Percentiles rank a stretch among this genome's conserved stretches.
Evolutionary conservation across 305 asterid species (phyloP).

Genomic region (Solanum hybrid): DNA sequence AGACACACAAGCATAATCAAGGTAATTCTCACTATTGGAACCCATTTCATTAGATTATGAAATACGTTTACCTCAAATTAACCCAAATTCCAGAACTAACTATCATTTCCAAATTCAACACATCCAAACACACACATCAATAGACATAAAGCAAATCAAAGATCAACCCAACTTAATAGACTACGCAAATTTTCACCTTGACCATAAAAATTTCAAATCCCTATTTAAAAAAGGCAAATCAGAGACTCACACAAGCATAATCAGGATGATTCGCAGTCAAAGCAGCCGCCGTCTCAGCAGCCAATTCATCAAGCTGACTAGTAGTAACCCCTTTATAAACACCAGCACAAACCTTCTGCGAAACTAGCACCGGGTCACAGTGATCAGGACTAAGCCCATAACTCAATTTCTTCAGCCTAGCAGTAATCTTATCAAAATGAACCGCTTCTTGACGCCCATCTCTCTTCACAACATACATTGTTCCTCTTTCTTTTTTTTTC

Average conservation of each 20-base stretch:
- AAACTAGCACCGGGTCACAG: slow-evolving; percentile 78
- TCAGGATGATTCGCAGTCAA: slow-evolving; percentile 90
- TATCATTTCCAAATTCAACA: background rate
- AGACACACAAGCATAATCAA: background rate
- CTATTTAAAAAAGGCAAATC: background rate
- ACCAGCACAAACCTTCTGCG: slow-evolving; percentile 91
- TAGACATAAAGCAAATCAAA: background rate
- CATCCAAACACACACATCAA: background rate
- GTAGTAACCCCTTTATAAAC: slow-evolving; percentile 90
- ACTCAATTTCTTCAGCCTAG: slow-evolving; percentile 75
- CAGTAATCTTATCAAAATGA: slow-evolving; percentile 91
- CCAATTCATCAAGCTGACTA: slow-evolving; percentile 90
- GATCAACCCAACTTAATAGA: background rate
- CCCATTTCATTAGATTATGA: background rate
- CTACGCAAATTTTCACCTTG: background rate
- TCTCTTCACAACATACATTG: slow-evolving; percentile 90
- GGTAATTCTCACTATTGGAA: background rate
- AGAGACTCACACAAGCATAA: slow-evolving; percentile 72
- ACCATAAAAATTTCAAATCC: background rate
- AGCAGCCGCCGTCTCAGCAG: slow-evolving; percentile 93
- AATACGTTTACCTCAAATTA: background rate
- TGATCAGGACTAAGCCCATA: slow-evolving; percentile 83
- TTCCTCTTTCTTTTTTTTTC: slow-evolving; percentile 17
- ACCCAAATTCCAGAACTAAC: background rate
- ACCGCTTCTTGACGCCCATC: slow-evolving; percentile 89